Percentiles rank a stretch among this genome's conserved stretches.
Evolutionary conservation across 106 monocot species (phyloP).

Genomic region (Ottelia alismoides): DNA sequence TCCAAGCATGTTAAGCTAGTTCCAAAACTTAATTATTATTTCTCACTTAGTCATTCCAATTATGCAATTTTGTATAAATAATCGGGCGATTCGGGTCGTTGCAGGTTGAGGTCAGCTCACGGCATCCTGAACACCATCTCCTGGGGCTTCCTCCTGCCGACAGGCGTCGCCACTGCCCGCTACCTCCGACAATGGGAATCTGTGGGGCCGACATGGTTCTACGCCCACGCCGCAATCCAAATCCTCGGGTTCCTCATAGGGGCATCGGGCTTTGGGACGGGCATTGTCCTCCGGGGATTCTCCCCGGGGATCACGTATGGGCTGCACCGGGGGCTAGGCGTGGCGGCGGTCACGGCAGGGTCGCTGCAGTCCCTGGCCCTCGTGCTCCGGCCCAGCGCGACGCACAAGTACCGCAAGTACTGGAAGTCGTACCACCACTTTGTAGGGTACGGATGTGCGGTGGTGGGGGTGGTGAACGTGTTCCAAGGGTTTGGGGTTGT

Average conservation of each 20-base stretch:
- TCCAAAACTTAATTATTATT: too few species aligned
- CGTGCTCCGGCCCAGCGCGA: conserved; percentile 54
- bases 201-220: conserved; percentile 67
- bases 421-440: conserved; percentile 94
- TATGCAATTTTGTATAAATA: too few species aligned
- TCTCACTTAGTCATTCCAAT: too few species aligned
- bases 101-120: conserved; percentile 28
- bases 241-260: conserved; percentile 36
- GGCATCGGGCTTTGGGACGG: conserved; percentile 32
- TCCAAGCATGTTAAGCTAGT: not conserved
- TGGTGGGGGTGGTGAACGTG: conserved; percentile 70
- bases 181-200: conserved; percentile 43
- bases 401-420: conserved; percentile 57
- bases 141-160: conserved; percentile 63
- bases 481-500: conserved; percentile 78
- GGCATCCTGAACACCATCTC: conserved; percentile 38
- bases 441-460: conserved; percentile 64
- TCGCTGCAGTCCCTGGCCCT: conserved; percentile 60
- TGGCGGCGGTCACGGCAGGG: conserved; percentile 34
- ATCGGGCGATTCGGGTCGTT: too few species aligned
- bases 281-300: conserved; percentile 35
- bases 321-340: conserved; percentile 45
- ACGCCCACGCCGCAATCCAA: conserved; percentile 53
- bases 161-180: conserved; percentile 43
- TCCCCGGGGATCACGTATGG: conserved; percentile 37